Percentiles rank a stretch among this genome's conserved stretches.
Conservation (phyloP, 2,329 filamentous ascomycete genomes). For the Fusarium marasasianum region DNA sequence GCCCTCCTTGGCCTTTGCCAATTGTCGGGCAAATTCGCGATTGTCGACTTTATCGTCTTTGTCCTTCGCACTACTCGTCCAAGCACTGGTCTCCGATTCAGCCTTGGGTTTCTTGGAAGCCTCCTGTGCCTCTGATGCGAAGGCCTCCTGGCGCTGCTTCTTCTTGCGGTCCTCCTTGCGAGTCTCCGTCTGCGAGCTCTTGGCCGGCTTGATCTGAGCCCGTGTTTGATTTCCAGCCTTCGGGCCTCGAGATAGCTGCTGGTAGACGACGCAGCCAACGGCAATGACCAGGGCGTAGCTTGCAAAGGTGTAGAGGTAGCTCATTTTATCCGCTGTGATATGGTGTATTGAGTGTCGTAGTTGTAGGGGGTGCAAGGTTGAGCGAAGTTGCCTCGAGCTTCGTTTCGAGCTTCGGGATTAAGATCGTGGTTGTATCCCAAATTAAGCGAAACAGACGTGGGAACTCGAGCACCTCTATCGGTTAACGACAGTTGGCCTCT, state of each 20-base stretch:
- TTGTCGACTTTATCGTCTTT: slow-evolving; percentile 69
- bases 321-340: slow-evolving; percentile 50
- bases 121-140: slow-evolving; percentile 50
- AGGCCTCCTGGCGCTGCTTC: slow-evolving; percentile 57
- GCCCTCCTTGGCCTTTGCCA: slow-evolving; percentile 76
- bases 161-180: slow-evolving; percentile 56
- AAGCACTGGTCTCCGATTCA: slow-evolving; percentile 42
- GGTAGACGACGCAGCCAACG: slow-evolving; percentile 49
- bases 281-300: slow-evolving; percentile 51
- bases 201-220: slow-evolving; percentile 44
- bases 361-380: slow-evolving; percentile 18
- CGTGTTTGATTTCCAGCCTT: slow-evolving; percentile 46
- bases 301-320: slow-evolving; percentile 49
- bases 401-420: slow-evolving; percentile 12
- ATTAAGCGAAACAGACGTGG: slow-evolving; percentile 7
- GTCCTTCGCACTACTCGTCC: slow-evolving; percentile 44
- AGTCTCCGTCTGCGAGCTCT: slow-evolving; percentile 45
- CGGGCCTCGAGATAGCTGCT: slow-evolving; percentile 46
- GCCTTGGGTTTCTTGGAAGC: slow-evolving; percentile 52
- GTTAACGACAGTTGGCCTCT: slow-evolving; percentile 3
- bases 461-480: background rate
- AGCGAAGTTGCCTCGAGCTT: slow-evolving; percentile 18
- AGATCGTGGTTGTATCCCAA: slow-evolving; percentile 10
- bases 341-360: slow-evolving; percentile 2
- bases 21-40: slow-evolving; percentile 79